These are phyloP conservation scores for Penicillium sp. DNA, from an alignment of 2,329 filamentous ascomycete species.

Conservation along the genomic window DNA sequence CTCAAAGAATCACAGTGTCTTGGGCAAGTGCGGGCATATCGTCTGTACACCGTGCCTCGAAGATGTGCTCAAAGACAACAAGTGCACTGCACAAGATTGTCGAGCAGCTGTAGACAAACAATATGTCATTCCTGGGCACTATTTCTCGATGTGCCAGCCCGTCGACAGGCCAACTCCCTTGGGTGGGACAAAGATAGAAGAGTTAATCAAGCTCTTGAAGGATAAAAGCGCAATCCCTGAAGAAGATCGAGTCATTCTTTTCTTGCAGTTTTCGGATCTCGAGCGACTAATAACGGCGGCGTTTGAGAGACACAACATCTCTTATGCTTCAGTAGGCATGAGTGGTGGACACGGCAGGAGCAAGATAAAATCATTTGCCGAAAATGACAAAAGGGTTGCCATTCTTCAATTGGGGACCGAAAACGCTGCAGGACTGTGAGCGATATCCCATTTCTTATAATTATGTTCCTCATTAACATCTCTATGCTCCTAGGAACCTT, in stretches of 20 bases:
- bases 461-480: constrained; percentile 13
- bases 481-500: constrained; percentile 49
- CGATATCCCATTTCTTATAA: constrained; percentile 13
- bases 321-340: constrained; percentile 35
- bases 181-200: constrained; percentile 48
- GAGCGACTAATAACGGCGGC: constrained; percentile 34
- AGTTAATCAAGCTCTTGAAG: constrained; percentile 44
- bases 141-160: constrained; percentile 11
- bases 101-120: constrained; percentile 32
- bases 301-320: constrained; percentile 25
- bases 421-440: constrained; percentile 58
- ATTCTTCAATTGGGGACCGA: constrained; percentile 56
- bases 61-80: constrained; percentile 20
- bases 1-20: constrained; percentile 34
- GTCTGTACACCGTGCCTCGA: constrained; percentile 44
- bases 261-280: constrained; percentile 51
- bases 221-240: constrained; percentile 26
- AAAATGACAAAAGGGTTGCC: constrained; percentile 45
- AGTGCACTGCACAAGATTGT: constrained; percentile 43
- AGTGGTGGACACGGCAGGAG: constrained; percentile 25
- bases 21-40: constrained; percentile 51
- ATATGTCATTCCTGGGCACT: constrained; percentile 39
- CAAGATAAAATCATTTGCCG: constrained; percentile 36
- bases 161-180: constrained; percentile 11
- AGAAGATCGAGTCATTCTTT: constrained; percentile 53